Percentiles rank a stretch among this genome's conserved stretches.
Conservation (phyloP, 345 rosid species). For the Murraya paniculata region DNA sequence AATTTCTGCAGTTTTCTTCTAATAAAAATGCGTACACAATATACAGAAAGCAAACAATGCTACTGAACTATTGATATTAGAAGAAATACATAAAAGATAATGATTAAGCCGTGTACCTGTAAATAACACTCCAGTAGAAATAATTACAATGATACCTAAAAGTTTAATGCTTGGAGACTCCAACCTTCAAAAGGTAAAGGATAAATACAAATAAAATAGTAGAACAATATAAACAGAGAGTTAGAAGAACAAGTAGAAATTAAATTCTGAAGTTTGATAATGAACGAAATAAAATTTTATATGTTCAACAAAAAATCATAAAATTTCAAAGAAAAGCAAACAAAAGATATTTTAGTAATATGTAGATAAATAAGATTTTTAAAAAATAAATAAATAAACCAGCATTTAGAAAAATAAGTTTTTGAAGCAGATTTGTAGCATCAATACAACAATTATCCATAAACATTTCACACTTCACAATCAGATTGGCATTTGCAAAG, state of each 20-base stretch:
- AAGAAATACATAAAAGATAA: conserved; percentile 8
- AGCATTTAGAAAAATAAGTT: not conserved
- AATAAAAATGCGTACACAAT: not conserved
- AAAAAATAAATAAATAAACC: not conserved
- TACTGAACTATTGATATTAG: not conserved
- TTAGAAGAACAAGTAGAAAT: not conserved
- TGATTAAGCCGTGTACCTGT: conserved; percentile 52
- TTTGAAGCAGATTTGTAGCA: not conserved
- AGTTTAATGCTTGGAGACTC: conserved; percentile 97
- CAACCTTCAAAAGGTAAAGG: conserved; percentile 51
- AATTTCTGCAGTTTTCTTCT: not conserved
- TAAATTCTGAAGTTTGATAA: not conserved
- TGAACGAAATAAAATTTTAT: not conserved
- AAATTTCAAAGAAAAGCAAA: not conserved
- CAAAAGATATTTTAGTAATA: not conserved
- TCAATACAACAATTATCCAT: not conserved
- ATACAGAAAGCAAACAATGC: conserved; percentile 6
- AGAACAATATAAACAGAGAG: conserved; percentile 11
- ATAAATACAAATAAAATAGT: conserved; percentile 17
- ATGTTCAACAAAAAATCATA: not conserved
- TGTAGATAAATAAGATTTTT: not conserved
- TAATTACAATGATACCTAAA: conserved; percentile 74
- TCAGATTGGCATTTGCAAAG: not conserved
- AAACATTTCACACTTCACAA: not conserved
- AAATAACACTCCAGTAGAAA: conserved; percentile 81